A percentile compares a stretch with the other conserved stretches of the same genome.
These are phyloP conservation scores for Acrocalymma vagum DNA, from an alignment of 2,329 filamentous ascomycete species.

Conservation along the genomic window DNA sequence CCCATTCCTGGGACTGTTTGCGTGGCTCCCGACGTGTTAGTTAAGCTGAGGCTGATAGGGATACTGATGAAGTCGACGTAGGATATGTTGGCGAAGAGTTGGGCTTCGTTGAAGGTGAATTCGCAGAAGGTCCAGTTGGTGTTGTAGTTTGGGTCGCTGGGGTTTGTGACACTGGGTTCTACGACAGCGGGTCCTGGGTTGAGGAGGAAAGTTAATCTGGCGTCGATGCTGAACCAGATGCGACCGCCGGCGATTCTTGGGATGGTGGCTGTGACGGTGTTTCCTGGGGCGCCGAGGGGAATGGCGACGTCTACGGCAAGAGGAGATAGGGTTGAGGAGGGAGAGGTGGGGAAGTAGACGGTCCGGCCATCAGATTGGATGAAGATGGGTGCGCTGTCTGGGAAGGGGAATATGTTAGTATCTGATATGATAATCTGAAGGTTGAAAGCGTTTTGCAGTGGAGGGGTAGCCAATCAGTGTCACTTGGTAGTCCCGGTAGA, in stretches of 20 bases:
- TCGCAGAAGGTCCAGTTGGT: constrained; percentile 57
- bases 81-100: constrained; percentile 66
- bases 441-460: too few relatives aligned
- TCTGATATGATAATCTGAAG: too few relatives aligned
- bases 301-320: constrained; percentile 70
- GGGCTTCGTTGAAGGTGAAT: constrained; percentile 57
- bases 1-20: constrained; percentile 66
- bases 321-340: constrained; percentile 58
- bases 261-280: constrained; percentile 68
- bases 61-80: constrained; percentile 78
- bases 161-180: constrained; percentile 76
- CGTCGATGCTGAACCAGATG: constrained; percentile 74
- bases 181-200: constrained; percentile 78
- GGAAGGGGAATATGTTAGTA: too few relatives aligned
- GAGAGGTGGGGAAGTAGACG: constrained; percentile 70
- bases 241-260: constrained; percentile 75
- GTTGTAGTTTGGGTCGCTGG: constrained; percentile 57
- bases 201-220: constrained; percentile 71
- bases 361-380: constrained; percentile 72
- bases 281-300: constrained; percentile 67
- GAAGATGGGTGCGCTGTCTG: constrained; percentile 68
- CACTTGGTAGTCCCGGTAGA: too few relatives aligned
- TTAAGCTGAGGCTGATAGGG: constrained; percentile 54
- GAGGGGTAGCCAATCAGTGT: too few relatives aligned
- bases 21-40: constrained; percentile 47